Evolutionary conservation across 2,329 filamentous ascomycete genomes (phyloP), one percentile per base, ranked within the genome.

Genomic region (Colletotrichum zoysiae): DNA sequence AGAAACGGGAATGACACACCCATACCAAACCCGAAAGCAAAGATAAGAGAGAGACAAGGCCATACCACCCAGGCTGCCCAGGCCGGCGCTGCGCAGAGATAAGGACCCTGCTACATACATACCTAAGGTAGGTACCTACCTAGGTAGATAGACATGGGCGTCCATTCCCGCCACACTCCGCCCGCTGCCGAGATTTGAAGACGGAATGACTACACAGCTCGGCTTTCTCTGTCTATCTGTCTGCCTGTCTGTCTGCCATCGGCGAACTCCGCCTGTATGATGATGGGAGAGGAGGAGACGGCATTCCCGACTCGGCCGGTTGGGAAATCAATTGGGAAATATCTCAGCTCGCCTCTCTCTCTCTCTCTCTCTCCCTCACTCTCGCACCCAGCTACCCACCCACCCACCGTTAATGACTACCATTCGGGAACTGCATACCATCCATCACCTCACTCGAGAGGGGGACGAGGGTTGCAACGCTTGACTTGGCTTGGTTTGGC

Each of bases 131-230:
- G n/a, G n/a, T n/a, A n/a, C n/a, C n/a, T n/a, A n/a, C n/a, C n/a
- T 2, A 11, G 35, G 35, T 50, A 30, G 30, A 30, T 30, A 30
- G 30, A 30, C 30, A 30, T 30, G 30, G n/a, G 48, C 60, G 46
- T 26, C 58, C 57, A 65, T 64, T 57, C 23, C 42, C 16, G n/a
- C 66, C 33, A 51, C 53, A n/a, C 18, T n/a, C 42, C 38, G 50
- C 60, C 46, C 33, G 50, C 51, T 56, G 70, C 60, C 65, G 70
- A 69, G 46, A 70, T 60, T 65, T 60, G 70, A 56, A 72, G 59
- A 65, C 64, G 66, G 53, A 57, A 66, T 35, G 14, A 1, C 16
- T 7, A n/a, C 67, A 53, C 26, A 35, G 64, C n/a, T 38, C 44
- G 26, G 26, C 42, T 48, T 1, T 12, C 35, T 68, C 7, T 42